Conservation (phyloP, 1,139 yeast genomes). For the Lodderomyces parapsilosis region DNA sequence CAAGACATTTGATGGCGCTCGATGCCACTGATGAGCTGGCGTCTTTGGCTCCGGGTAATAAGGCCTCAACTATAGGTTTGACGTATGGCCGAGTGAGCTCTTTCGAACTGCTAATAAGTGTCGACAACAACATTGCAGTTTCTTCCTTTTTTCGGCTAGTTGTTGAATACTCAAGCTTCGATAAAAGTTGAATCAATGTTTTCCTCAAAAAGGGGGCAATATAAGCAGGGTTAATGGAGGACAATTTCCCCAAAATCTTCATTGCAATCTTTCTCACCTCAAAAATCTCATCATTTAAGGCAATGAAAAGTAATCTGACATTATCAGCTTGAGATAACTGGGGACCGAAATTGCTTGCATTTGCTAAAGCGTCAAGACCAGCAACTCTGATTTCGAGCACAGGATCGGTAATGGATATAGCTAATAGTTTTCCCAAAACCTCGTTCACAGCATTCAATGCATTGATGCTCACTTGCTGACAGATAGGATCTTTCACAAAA, state of each 20-base stretch:
- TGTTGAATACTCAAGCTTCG: conserved; percentile 79
- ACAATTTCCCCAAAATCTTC: conserved; percentile 76
- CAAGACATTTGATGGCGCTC: conserved; percentile 83
- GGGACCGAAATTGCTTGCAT: conserved; percentile 76
- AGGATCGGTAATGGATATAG: conserved; percentile 90
- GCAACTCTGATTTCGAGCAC: conserved; percentile 78
- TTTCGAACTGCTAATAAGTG: conserved; percentile 73
- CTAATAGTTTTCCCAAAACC: conserved; percentile 74
- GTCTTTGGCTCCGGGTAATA: conserved; percentile 76
- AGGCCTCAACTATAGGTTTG: conserved; percentile 81
- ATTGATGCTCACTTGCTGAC: conserved; percentile 80
- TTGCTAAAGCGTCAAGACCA: conserved; percentile 63
- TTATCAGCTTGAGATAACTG: conserved; percentile 94
- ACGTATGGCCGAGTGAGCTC: conserved; percentile 86
- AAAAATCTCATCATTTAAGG: conserved; percentile 88
- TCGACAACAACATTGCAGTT: conserved; percentile 71
- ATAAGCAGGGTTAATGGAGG: conserved; percentile 89
- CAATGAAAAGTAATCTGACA: conserved; percentile 79
- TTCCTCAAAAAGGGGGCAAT: conserved; percentile 91
- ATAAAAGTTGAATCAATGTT: conserved; percentile 77
- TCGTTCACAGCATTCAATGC: conserved; percentile 84
- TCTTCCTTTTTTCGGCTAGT: conserved; percentile 83
- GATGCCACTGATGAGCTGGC: conserved; percentile 78
- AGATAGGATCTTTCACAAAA: conserved; percentile 79
- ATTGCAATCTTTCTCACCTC: conserved; percentile 81